Percentiles rank a stretch among this genome's conserved stretches.
Conservation (phyloP, 148 eudicot species). For the Camellia granthamiana region DNA sequence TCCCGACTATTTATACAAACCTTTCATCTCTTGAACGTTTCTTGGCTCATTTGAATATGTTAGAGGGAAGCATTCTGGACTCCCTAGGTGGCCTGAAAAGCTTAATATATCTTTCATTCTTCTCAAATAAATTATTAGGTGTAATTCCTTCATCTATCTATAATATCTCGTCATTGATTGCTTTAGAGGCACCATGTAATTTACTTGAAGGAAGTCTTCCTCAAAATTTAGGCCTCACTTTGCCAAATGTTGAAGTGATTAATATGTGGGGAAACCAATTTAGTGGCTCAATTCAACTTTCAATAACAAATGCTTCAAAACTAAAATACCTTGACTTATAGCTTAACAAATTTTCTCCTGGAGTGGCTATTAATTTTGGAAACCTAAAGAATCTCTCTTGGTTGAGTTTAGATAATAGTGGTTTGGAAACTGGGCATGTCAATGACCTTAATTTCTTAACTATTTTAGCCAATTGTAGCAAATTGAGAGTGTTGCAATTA, state of each 20-base stretch:
- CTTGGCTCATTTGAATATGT: conserved; percentile 13
- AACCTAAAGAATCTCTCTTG: neutral
- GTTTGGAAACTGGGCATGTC: conserved; percentile 18
- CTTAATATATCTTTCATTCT: neutral
- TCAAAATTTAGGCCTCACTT: conserved; percentile 18
- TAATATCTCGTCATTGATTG: conserved; percentile 21
- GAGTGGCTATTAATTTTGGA: conserved; percentile 14
- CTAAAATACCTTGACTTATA: conserved; percentile 6
- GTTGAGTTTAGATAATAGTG: neutral
- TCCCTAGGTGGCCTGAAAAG: conserved; percentile 20
- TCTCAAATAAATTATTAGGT: conserved; percentile 21
- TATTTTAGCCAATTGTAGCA: conserved; percentile 28
- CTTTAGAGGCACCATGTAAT: neutral
- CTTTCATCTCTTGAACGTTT: conserved; percentile 22
- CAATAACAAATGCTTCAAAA: conserved; percentile 30
- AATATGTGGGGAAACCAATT: conserved; percentile 5
- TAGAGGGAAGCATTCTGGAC: conserved; percentile 29
- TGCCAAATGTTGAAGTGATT: conserved; percentile 17
- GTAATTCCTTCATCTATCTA: conserved; percentile 24
- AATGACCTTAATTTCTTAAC: conserved; percentile 25
- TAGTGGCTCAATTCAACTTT: conserved; percentile 28
- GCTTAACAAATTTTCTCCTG: conserved; percentile 11
- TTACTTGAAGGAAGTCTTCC: conserved; percentile 29
- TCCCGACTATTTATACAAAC: conserved; percentile 31
- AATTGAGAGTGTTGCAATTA: neutral